phyloP scores from a whole-genome alignment of 1,284 basidiomycete species.

The Cryptococcus floricola region DNA sequence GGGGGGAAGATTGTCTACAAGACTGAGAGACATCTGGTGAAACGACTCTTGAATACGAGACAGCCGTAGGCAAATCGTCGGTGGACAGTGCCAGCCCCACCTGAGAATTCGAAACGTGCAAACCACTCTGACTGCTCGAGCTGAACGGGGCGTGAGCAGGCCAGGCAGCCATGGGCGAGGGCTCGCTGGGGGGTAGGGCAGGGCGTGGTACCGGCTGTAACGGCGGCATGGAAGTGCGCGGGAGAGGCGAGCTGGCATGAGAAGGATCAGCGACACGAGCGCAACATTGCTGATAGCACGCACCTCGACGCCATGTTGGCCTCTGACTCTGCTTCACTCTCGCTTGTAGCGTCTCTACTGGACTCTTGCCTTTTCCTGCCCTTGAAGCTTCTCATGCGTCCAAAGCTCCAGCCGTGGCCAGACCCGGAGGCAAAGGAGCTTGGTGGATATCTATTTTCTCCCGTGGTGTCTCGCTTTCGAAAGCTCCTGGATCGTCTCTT shows the following conservation, averaged over 20 bases:
- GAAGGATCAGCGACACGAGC: not conserved
- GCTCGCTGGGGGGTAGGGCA: too few species aligned
- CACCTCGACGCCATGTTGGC: not conserved
- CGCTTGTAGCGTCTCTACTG: not conserved
- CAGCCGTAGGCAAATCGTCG: not conserved
- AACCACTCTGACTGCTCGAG: not conserved
- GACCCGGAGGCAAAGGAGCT: not conserved
- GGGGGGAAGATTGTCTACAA: too few species aligned
- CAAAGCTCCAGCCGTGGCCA: constrained; percentile 12
- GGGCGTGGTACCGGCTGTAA: not conserved
- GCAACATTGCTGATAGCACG: not conserved
- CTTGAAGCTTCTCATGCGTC: constrained; percentile 13
- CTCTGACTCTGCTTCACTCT: not conserved
- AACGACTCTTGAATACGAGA: not conserved
- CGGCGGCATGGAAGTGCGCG: not conserved
- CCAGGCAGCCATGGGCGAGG: too few species aligned
- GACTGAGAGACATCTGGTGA: not conserved
- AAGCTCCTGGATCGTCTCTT: not conserved
- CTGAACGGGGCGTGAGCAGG: not conserved
- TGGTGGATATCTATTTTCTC: constrained; percentile 1
- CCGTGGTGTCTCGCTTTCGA: not conserved
- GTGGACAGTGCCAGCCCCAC: not conserved
- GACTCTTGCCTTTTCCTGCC: not conserved
- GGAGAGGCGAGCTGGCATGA: not conserved
- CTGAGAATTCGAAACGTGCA: not conserved